Evolutionary conservation across 352 stramenopile genomes (phyloP).

Genomic region (Hyphochytrium catenoides): DNA sequence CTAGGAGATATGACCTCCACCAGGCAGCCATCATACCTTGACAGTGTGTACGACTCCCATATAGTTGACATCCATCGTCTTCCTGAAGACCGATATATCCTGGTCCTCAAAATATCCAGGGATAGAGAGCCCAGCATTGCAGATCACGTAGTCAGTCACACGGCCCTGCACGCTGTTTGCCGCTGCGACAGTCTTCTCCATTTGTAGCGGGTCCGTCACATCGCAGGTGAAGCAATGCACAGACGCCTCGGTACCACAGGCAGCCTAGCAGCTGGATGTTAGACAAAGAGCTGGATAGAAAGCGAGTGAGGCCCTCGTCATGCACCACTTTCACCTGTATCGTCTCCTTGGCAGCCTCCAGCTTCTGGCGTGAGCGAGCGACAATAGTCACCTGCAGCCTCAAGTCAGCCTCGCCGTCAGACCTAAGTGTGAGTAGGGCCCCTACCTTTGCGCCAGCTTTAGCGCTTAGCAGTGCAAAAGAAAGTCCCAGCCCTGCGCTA

Average conservation of each 20-base stretch:
- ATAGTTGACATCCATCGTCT: conserved; percentile 65
- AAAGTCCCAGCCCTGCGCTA: no score
- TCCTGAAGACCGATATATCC: conserved; percentile 31
- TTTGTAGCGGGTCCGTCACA: conserved; percentile 26
- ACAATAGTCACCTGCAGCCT: conserved; percentile 31
- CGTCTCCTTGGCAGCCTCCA: conserved; percentile 28
- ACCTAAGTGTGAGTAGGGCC: no score
- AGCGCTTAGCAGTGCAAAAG: no score
- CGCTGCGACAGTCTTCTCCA: conserved; percentile 27
- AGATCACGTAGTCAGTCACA: conserved; percentile 37
- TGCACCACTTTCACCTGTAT: conserved; percentile 14
- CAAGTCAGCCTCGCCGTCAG: no score
- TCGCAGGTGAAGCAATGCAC: conserved; percentile 40
- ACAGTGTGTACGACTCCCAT: conserved; percentile 46
- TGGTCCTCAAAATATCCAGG: conserved; percentile 48
- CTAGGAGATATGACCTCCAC: no score
- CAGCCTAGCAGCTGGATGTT: conserved; percentile 6
- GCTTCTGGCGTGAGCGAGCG: conserved; percentile 23
- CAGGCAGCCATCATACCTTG: conserved; percentile 13
- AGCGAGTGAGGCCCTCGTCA: neutral
- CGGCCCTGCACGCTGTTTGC: conserved; percentile 37
- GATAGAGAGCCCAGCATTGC: conserved; percentile 24
- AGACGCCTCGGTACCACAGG: conserved; percentile 24
- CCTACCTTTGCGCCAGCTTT: no score
- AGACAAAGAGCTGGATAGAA: no score